phyloP scores from a whole-genome alignment of 768 basidiomycete genomes.

The Trametes cinnabarina region DNA sequence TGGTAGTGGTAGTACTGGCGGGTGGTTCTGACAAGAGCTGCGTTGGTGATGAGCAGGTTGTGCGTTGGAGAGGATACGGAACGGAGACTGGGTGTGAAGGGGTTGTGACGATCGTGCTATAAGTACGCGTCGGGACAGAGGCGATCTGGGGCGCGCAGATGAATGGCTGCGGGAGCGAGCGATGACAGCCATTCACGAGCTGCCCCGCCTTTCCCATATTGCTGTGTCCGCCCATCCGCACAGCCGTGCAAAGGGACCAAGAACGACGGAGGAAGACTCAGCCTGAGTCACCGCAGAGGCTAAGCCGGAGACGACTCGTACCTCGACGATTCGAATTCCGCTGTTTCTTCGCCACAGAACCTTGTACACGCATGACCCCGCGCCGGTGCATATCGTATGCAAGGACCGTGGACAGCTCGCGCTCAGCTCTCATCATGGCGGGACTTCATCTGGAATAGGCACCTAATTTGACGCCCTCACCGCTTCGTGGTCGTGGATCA shows the following conservation, averaged over 20 bases:
- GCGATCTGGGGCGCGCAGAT: slow-evolving; percentile 4
- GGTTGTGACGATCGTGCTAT: slow-evolving; percentile 4
- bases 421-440: neutral
- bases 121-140: slow-evolving; percentile 10
- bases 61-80: neutral
- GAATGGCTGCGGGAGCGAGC: slow-evolving; percentile 5
- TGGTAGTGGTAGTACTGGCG: neutral
- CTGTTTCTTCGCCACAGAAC: slow-evolving; percentile 6
- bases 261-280: neutral
- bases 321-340: neutral
- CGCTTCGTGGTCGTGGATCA: neutral
- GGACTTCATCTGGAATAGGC: neutral
- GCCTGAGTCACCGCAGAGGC: slow-evolving; percentile 6
- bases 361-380: neutral
- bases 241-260: neutral
- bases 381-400: neutral
- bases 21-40: neutral
- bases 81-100: slow-evolving; percentile 8
- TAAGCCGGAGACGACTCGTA: slow-evolving; percentile 2
- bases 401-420: neutral
- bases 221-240: neutral
- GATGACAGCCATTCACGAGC: neutral
- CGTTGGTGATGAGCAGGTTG: neutral
- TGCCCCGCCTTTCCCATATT: slow-evolving; percentile 2
- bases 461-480: neutral